These are phyloP conservation scores for Haematococcus lacustris DNA, from an alignment of 139 green algal species.

Conservation along the genomic window DNA sequence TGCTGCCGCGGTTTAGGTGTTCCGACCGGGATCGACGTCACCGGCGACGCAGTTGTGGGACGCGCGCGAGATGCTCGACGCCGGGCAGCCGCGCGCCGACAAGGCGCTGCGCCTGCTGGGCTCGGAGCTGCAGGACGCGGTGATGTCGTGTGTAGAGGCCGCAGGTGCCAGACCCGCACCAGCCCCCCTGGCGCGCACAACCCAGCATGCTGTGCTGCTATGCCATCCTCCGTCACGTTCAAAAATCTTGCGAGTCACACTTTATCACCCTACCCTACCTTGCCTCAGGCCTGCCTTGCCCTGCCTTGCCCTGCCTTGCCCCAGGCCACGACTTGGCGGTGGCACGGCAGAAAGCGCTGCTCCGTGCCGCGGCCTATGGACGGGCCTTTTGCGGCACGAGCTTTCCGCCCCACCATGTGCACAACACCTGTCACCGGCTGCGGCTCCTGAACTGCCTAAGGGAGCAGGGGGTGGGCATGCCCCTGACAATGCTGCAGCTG, in stretches of 20 bases:
- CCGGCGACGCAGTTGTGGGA: conserved; percentile 67
- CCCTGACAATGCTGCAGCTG: conserved; percentile 71
- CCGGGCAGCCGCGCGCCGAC: conserved; percentile 41
- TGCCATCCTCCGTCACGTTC: too few relatives aligned
- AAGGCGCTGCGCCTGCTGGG: conserved; percentile 42
- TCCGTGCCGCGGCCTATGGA: conserved; percentile 63
- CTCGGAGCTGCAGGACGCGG: conserved; percentile 40
- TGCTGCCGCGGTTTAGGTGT: conserved; percentile 30
- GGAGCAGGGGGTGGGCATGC: conserved; percentile 58
- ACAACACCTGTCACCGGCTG: conserved; percentile 40
- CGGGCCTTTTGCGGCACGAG: conserved; percentile 46
- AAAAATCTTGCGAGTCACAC: too few relatives aligned
- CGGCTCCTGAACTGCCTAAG: conserved; percentile 73
- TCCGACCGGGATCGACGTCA: conserved; percentile 45
- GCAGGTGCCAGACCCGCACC: too few relatives aligned
- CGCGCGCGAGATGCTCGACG: conserved; percentile 74
- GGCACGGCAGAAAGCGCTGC: conserved; percentile 32
- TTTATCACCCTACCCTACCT: too few relatives aligned
- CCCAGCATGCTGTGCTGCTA: too few relatives aligned
- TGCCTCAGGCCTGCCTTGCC: too few relatives aligned
- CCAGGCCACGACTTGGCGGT: conserved; percentile 24
- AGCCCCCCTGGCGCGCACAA: too few relatives aligned
- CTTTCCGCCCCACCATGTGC: conserved; percentile 30
- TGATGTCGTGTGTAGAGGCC: conserved; percentile 53
- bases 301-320: too few relatives aligned